phyloP scores from a whole-genome alignment of 1,284 basidiomycete species.

The Ceratobasidium sp. region DNA sequence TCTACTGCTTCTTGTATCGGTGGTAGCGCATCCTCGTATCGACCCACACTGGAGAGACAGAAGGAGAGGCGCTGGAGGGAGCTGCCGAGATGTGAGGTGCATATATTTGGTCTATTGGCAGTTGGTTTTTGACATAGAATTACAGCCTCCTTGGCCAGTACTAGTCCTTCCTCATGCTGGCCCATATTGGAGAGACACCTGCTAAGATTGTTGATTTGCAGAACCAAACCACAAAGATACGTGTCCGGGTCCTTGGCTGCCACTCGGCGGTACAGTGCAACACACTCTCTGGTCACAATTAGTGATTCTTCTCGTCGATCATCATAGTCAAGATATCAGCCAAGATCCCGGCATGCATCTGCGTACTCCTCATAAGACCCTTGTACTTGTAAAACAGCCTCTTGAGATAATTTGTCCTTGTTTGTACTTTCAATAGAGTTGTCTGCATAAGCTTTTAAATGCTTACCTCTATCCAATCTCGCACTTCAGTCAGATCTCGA shows the following conservation, averaged over 20 bases:
- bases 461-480: neutral
- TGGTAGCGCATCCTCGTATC: neutral
- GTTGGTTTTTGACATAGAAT: neutral
- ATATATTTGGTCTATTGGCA: neutral
- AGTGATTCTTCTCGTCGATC: conserved; percentile 6
- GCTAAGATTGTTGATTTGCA: neutral
- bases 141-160: neutral
- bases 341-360: neutral
- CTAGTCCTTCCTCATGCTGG: neutral
- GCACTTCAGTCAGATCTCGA: neutral
- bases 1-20: neutral
- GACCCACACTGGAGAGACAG: neutral
- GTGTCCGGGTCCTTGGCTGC: neutral
- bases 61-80: neutral
- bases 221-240: neutral
- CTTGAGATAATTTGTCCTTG: neutral
- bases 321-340: neutral
- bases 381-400: neutral
- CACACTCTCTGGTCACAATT: neutral
- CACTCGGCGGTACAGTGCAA: neutral
- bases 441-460: too few species aligned
- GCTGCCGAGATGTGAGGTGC: neutral
- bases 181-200: neutral
- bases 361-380: neutral
- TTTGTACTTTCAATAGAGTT: too few species aligned